A percentile compares a stretch with the other conserved stretches of the same genome.
phyloP scores from a whole-genome alignment of 257 asterid genomes.

The Solanum medicagineum region DNA sequence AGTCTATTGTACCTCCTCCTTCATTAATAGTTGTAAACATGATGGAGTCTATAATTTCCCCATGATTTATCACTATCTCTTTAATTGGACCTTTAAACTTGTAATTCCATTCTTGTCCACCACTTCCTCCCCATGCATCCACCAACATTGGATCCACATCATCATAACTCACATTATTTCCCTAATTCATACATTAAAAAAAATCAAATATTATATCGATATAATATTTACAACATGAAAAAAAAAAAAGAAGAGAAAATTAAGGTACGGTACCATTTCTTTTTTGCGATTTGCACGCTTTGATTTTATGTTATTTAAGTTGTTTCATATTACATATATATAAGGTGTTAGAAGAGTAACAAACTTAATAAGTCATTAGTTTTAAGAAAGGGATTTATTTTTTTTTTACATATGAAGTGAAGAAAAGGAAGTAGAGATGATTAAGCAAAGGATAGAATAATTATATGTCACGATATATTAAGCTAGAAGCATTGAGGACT shows the following conservation, averaged over 20 bases:
- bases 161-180: neutral
- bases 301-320: neutral
- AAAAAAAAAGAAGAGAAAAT: neutral
- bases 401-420: neutral
- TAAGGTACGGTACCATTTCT: neutral
- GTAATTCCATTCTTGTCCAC: conserved; percentile 1
- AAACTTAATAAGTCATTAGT: neutral
- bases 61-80: neutral
- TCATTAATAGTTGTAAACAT: neutral
- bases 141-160: neutral
- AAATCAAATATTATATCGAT: neutral
- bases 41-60: neutral
- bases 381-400: neutral
- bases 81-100: neutral
- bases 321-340: neutral
- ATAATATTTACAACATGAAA: neutral
- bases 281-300: neutral
- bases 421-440: neutral
- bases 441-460: neutral
- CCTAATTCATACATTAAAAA: neutral
- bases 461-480: neutral
- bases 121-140: neutral
- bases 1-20: neutral
- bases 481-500: no score
- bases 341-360: neutral